Percentiles rank a stretch among this genome's conserved stretches.
Evolutionary conservation across 805 yeast genomes (phyloP).

Genomic region (Metschnikowia matae): DNA sequence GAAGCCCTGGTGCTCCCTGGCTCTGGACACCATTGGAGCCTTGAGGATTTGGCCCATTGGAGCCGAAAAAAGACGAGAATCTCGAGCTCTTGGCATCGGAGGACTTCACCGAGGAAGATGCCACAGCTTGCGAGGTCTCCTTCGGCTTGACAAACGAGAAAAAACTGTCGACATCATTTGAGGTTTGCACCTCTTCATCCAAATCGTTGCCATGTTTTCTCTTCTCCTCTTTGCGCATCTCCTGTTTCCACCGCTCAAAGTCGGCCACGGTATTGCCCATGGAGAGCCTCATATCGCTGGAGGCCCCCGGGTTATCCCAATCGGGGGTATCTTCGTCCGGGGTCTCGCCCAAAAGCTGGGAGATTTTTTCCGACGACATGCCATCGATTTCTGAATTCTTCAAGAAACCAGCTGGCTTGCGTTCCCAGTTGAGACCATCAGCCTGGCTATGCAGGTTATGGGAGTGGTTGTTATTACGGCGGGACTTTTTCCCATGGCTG

Average conservation of each 20-base stretch:
- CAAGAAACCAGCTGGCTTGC: constrained; percentile 21
- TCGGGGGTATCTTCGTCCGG: constrained; percentile 37
- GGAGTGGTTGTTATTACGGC: constrained; percentile 13
- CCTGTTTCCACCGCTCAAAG: constrained; percentile 56
- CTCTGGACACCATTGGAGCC: neutral
- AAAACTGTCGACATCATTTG: constrained; percentile 42
- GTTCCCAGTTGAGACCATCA: constrained; percentile 29
- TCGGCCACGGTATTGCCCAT: constrained; percentile 54
- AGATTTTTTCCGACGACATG: constrained; percentile 30
- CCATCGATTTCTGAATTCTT: constrained; percentile 26
- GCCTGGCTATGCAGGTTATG: constrained; percentile 7
- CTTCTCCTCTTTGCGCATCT: constrained; percentile 49
- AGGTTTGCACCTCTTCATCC: constrained; percentile 14
- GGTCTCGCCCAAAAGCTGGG: constrained; percentile 34
- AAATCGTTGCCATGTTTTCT: constrained; percentile 40
- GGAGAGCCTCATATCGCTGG: constrained; percentile 22
- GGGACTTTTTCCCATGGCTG: constrained; percentile 15
- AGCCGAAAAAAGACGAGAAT: constrained; percentile 16
- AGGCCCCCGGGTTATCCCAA: constrained; percentile 33
- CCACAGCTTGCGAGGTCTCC: constrained; percentile 8
- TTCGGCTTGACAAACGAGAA: constrained; percentile 39
- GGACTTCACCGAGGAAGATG: constrained; percentile 7
- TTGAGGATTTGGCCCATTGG: constrained; percentile 1
- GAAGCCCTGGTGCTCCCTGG: neutral
- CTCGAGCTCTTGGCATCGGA: constrained; percentile 24